Percentiles rank a stretch among this genome's conserved stretches.
Evolutionary conservation across 768 basidiomycete genomes (phyloP).

Genomic region (Leccinum longicurvipes): DNA sequence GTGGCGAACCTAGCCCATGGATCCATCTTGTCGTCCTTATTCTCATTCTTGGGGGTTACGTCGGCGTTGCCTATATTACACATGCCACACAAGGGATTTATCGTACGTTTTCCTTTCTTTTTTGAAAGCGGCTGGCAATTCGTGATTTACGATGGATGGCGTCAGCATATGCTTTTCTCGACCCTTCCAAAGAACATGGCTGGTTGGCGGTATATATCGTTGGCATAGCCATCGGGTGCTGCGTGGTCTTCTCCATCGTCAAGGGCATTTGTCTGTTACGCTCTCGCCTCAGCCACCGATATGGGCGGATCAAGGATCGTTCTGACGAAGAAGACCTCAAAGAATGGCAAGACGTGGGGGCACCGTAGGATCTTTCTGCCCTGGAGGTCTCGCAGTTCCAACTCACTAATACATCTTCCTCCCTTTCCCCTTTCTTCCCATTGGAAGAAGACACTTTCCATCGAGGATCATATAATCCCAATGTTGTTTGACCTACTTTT

Average conservation of each 20-base stretch:
- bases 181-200: constrained; percentile 43
- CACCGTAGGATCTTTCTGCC: constrained; percentile 7
- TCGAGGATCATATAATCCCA: background rate
- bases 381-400: constrained; percentile 10
- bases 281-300: constrained; percentile 26
- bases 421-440: background rate
- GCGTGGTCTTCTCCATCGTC: constrained; percentile 49
- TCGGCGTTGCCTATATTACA: constrained; percentile 70
- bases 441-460: background rate
- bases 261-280: constrained; percentile 42
- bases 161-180: constrained; percentile 64
- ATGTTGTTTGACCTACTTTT: background rate
- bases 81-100: constrained; percentile 60
- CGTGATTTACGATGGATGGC: constrained; percentile 1
- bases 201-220: constrained; percentile 60
- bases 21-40: constrained; percentile 43
- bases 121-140: too few relatives aligned
- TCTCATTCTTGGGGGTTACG: constrained; percentile 51
- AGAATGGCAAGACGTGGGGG: constrained; percentile 45
- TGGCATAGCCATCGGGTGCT: constrained; percentile 52
- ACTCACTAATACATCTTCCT: background rate
- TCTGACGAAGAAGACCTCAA: constrained; percentile 30
- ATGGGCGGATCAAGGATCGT: constrained; percentile 6
- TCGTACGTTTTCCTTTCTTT: constrained; percentile 38
- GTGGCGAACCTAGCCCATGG: constrained; percentile 53